phyloP scores from a whole-genome alignment of 2,329 filamentous ascomycete genomes.

The Metarhizium humberi region DNA sequence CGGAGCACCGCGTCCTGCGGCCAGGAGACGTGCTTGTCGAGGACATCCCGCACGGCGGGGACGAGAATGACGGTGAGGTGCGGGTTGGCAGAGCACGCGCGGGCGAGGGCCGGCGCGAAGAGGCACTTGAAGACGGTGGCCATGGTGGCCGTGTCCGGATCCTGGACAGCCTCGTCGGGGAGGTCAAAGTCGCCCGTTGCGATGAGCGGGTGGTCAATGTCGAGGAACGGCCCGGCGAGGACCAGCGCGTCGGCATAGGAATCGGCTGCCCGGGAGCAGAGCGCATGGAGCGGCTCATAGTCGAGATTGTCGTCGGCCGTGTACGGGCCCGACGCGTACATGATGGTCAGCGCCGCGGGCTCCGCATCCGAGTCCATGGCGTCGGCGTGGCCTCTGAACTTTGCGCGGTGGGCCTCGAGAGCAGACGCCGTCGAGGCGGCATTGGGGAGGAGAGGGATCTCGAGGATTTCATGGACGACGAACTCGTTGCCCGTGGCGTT shows the following conservation, averaged over 20 bases:
- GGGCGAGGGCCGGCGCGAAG: conserved; percentile 64
- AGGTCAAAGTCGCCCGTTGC: conserved; percentile 72
- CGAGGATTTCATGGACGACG: conserved; percentile 65
- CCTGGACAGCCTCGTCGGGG: conserved; percentile 53
- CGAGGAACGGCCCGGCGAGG: conserved; percentile 80
- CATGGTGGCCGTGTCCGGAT: conserved; percentile 74
- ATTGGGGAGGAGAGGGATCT: conserved; percentile 63
- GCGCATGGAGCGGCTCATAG: conserved; percentile 74
- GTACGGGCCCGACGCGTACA: conserved; percentile 81
- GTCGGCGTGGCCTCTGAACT: conserved; percentile 55
- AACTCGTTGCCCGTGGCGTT: conserved; percentile 84
- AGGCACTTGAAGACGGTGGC: conserved; percentile 74
- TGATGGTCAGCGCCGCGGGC: conserved; percentile 61
- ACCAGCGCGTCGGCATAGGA: conserved; percentile 70
- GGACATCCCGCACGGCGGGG: conserved; percentile 73
- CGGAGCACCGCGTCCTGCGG: conserved; percentile 55
- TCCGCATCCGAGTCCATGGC: conserved; percentile 44
- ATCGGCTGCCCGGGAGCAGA: conserved; percentile 70
- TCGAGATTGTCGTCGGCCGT: conserved; percentile 87
- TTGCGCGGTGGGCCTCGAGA: conserved; percentile 60
- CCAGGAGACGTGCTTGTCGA: conserved; percentile 80
- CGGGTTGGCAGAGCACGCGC: conserved; percentile 62
- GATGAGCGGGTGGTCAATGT: conserved; percentile 81
- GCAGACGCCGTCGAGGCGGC: conserved; percentile 60
- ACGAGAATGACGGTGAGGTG: conserved; percentile 71